These are phyloP conservation scores for Dactylellina sp. DNA, from an alignment of 2,329 filamentous ascomycete species.

Conservation along the genomic window DNA sequence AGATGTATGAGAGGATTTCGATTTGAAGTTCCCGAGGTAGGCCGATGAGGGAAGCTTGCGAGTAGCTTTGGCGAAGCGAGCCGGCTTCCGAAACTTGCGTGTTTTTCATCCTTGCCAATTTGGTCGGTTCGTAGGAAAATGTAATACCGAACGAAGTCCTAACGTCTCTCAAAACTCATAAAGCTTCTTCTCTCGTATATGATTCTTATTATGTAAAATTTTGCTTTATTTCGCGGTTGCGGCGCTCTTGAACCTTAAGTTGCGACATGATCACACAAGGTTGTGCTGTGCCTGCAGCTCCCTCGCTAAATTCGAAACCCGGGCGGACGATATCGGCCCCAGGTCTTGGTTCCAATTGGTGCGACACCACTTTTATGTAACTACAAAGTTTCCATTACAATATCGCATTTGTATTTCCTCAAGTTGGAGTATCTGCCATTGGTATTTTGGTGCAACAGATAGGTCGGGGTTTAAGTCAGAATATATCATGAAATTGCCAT, in stretches of 20 bases:
- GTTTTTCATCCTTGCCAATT: too few relatives aligned
- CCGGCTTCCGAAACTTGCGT: background rate
- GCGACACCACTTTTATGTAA: too few relatives aligned
- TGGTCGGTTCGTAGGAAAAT: too few relatives aligned
- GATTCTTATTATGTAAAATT: background rate
- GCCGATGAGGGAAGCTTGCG: slow-evolving; percentile 13
- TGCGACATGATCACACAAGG: background rate
- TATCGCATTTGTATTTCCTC: background rate
- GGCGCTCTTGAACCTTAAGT: slow-evolving; percentile 1
- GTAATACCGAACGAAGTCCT: too few relatives aligned
- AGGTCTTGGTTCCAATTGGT: too few relatives aligned
- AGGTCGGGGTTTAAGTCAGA: too few relatives aligned
- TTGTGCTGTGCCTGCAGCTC: background rate
- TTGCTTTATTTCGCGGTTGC: background rate
- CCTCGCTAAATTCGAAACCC: too few relatives aligned
- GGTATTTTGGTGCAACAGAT: too few relatives aligned
- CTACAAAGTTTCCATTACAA: slow-evolving; percentile 6
- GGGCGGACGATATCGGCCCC: too few relatives aligned
- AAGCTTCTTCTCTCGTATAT: too few relatives aligned
- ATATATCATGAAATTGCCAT: too few relatives aligned
- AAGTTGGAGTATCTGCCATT: background rate
- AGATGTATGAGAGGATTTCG: slow-evolving; percentile 21
- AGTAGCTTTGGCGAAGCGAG: background rate
- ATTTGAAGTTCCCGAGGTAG: slow-evolving; percentile 28
- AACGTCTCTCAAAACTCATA: too few relatives aligned